A percentile compares a stretch with the other conserved stretches of the same genome.
phyloP scores from a whole-genome alignment of 2,329 filamentous ascomycete genomes.

The Raffaelea arxii region DNA sequence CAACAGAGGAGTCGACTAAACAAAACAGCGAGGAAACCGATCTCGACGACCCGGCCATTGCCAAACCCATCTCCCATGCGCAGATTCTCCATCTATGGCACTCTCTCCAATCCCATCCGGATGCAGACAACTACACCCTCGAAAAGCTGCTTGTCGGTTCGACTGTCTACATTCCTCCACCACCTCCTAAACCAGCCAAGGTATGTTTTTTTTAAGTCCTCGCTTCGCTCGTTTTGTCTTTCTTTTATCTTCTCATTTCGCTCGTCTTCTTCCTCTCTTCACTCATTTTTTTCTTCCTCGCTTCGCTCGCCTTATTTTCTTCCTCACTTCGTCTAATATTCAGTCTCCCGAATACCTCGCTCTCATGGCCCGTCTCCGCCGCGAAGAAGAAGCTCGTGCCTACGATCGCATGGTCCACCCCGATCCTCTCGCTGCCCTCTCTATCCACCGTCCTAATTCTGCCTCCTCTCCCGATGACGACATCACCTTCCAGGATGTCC shows the following conservation, averaged over 20 bases:
- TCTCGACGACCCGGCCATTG: conserved; percentile 40
- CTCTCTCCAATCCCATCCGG: conserved; percentile 28
- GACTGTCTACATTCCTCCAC: conserved; percentile 67
- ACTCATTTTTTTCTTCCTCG: background rate
- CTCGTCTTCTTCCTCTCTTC: background rate
- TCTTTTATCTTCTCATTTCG: background rate
- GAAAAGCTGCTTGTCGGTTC: conserved; percentile 65
- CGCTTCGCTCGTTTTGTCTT: background rate
- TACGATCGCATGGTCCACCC: conserved; percentile 76
- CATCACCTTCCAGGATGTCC: conserved; percentile 60
- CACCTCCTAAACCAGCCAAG: conserved; percentile 65
- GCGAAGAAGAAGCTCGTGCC: conserved; percentile 68
- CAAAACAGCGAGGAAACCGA: conserved; percentile 30
- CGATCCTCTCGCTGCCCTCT: conserved; percentile 31
- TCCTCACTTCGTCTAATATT: conserved; percentile 9
- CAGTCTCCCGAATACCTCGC: conserved; percentile 76
- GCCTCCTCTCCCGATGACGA: conserved; percentile 49
- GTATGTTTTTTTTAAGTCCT: conserved; percentile 34
- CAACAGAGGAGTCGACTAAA: background rate
- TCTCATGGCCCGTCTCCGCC: conserved; percentile 76
- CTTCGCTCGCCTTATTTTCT: background rate
- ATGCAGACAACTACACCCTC: conserved; percentile 37
- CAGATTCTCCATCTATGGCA: conserved; percentile 58
- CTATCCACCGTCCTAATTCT: conserved; percentile 37
- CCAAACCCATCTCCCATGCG: conserved; percentile 61